Evolutionary conservation across 257 asterid species (phyloP), one percentile per base, ranked within the genome.

Genomic region (Verbena officinalis): DNA sequence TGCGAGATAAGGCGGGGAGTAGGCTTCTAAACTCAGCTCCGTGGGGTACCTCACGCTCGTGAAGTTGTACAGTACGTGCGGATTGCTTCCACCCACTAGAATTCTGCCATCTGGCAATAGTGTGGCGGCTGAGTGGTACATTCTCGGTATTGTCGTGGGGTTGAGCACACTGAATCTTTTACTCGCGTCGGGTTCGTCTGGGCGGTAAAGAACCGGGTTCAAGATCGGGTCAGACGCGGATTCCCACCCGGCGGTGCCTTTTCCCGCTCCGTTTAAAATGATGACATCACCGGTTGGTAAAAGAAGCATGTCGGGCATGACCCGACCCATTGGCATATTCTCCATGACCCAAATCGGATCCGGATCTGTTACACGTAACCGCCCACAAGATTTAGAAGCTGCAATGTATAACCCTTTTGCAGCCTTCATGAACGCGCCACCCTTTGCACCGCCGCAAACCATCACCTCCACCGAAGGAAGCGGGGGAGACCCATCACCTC

Each of bases 51-150:
- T 49, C 6, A 80, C 86, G 43, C 81, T 77, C 0, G 87, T 75
- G 59, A 88, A 88, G 70, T 81, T 78, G 82, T 91, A 91, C 76
- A 34, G 59, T 39, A 70, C 59, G 66, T 91, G 95, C 4, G 96
- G 96, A 33, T 91, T 91, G 59, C 95, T 91, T 21, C 98, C 98
- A 14, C 98, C 96, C 81, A 91, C 98, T 80, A 91, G 33, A 5
- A 91, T 51, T 21, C 91, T 80, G 34, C 96, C 98, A 72, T 86
- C 94, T 63, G 89, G 86, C 80, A 89, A 45, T 1, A 91, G 19
- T 0, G 68, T 74, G 0, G 97, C 84, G 0, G 97, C 31, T 11
- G 98, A 91, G 75, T 89, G 98, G 85, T 91, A 91, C 86, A 91
- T 52, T 3, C 96, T 72, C 0, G 95, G 80, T 0, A 59, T 87